phyloP scores from a whole-genome alignment of 1,284 basidiomycete genomes.

The Erythrobasidium hasegawianum region DNA sequence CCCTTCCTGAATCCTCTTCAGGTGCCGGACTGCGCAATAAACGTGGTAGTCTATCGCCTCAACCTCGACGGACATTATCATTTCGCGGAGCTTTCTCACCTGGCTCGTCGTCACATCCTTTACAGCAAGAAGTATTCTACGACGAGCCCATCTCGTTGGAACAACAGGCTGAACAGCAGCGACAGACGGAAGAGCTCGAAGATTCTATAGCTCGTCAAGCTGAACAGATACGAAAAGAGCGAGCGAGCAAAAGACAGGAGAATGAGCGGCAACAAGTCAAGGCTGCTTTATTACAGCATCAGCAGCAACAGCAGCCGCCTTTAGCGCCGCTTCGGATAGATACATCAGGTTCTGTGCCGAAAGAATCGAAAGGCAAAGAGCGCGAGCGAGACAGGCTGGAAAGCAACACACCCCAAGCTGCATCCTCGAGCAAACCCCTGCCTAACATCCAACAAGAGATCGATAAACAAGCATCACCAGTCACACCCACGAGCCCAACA shows the following conservation, averaged over 20 bases:
- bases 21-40: slow-evolving; percentile 4
- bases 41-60: slow-evolving; percentile 7
- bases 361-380: slow-evolving; percentile 16
- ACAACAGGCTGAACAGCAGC: slow-evolving; percentile 21
- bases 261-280: slow-evolving; percentile 23
- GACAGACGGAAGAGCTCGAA: slow-evolving; percentile 30
- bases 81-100: slow-evolving; percentile 15
- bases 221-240: slow-evolving; percentile 72
- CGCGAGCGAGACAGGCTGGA: slow-evolving; percentile 10
- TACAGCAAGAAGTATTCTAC: slow-evolving; percentile 1
- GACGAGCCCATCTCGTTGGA: slow-evolving; percentile 23
- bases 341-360: slow-evolving; percentile 1
- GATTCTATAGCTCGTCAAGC: slow-evolving; percentile 55
- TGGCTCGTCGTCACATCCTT: background rate
- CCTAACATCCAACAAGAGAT: slow-evolving; percentile 2
- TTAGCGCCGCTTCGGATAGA: slow-evolving; percentile 8
- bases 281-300: background rate
- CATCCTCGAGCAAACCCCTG: too few species aligned
- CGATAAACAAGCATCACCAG: slow-evolving; percentile 5
- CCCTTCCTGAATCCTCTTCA: background rate
- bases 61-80: slow-evolving; percentile 10
- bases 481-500: background rate
- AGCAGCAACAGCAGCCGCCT: too few species aligned
- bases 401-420: too few species aligned
- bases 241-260: slow-evolving; percentile 56